Percentiles rank a stretch among this genome's conserved stretches.
Conservation (phyloP, 208 protist species). For the Crithidia fasciculata region DNA sequence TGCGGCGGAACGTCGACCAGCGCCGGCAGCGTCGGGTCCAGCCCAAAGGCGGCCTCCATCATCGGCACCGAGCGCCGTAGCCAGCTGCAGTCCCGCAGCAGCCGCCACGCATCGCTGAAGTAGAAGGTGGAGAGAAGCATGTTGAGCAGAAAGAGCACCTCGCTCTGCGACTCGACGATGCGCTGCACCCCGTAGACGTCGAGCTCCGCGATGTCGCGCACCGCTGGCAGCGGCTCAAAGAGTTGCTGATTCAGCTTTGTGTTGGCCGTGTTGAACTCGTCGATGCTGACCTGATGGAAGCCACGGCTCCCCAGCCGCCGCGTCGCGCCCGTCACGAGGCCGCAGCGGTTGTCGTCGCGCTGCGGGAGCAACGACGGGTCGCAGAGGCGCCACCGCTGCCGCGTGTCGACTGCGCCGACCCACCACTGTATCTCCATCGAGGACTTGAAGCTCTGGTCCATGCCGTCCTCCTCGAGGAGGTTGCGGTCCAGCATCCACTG, state of each 20-base stretch:
- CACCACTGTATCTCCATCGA: constrained; percentile 76
- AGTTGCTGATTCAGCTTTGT: constrained; percentile 10
- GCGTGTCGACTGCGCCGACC: constrained; percentile 56
- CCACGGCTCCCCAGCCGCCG: constrained; percentile 16
- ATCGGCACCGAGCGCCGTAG: constrained; percentile 58
- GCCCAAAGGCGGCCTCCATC: constrained; percentile 66
- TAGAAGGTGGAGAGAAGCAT: constrained; percentile 79
- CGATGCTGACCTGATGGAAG: constrained; percentile 11
- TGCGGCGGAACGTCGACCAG: constrained; percentile 43
- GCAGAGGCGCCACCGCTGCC: constrained; percentile 71
- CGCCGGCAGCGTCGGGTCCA: constrained; percentile 29
- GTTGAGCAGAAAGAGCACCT: constrained; percentile 84
- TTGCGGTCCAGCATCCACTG: constrained; percentile 46
- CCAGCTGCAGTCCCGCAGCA: constrained; percentile 55
- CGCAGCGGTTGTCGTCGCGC: constrained; percentile 66
- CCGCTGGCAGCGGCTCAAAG: constrained; percentile 24
- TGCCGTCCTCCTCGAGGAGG: constrained; percentile 35
- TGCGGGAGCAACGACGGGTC: constrained; percentile 60
- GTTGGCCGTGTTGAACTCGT: constrained; percentile 25
- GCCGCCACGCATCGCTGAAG: constrained; percentile 74
- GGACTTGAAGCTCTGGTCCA: constrained; percentile 38
- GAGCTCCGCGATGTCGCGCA: constrained; percentile 13
- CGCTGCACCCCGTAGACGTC: constrained; percentile 32
- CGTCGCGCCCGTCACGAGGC: constrained; percentile 21
- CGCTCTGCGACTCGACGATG: constrained; percentile 81